Percentiles rank a stretch among this genome's conserved stretches.
Conservation (phyloP, 2,329 filamentous ascomycete genomes). For the Niveomyces coronatus region DNA sequence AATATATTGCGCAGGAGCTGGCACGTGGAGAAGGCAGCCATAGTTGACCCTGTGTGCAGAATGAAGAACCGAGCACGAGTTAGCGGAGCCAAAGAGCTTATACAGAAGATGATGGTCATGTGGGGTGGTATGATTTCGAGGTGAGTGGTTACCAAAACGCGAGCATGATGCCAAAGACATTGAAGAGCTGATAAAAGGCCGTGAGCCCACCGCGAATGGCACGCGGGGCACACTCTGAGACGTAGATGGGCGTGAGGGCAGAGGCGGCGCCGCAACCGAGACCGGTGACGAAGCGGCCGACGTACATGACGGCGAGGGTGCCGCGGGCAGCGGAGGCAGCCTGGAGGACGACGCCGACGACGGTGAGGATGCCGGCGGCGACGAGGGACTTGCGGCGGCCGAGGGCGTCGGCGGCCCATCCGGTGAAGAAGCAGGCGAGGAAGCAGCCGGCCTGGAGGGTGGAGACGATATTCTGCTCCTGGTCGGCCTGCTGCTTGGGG, state of each 20-base stretch:
- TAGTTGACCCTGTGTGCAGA: conserved; percentile 44
- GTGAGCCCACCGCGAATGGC: conserved; percentile 41
- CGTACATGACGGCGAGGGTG: conserved; percentile 51
- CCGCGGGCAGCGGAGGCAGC: conserved; percentile 43
- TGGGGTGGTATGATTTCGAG: background rate
- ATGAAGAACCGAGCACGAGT: conserved; percentile 18
- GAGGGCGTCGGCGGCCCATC: conserved; percentile 41
- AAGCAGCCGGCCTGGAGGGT: conserved; percentile 61
- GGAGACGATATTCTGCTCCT: conserved; percentile 59
- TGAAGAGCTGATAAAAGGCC: conserved; percentile 41
- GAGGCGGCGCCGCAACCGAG: conserved; percentile 41
- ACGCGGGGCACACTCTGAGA: conserved; percentile 39
- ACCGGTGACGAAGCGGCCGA: conserved; percentile 47
- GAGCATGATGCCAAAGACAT: conserved; percentile 32
- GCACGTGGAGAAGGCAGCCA: conserved; percentile 36
- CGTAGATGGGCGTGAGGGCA: conserved; percentile 33
- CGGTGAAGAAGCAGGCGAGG: conserved; percentile 48
- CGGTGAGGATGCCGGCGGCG: conserved; percentile 43
- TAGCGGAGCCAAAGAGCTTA: too few species aligned
- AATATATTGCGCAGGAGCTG: conserved; percentile 41
- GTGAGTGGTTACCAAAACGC: conserved; percentile 25
- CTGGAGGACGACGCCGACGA: conserved; percentile 55
- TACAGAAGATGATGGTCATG: too few species aligned
- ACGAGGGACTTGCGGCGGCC: conserved; percentile 48
- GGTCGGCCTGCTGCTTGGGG: conserved; percentile 32